Evolutionary conservation across 83 land plant species (phyloP), one percentile per base, ranked within the genome.

Genomic region (Picea mariana): DNA sequence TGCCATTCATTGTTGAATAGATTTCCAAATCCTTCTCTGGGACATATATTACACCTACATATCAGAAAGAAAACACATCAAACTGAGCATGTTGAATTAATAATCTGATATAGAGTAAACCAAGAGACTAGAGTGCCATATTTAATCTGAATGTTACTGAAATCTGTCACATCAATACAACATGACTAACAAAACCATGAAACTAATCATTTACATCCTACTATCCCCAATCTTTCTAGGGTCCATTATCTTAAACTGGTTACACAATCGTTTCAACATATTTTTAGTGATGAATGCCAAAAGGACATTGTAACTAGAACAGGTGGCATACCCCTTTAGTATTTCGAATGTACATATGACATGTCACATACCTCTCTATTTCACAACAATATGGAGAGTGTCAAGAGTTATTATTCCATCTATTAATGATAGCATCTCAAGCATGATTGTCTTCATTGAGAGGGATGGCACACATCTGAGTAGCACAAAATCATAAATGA

Each of bases 341-440:
- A 52, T 31, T 65, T 23, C 44, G 9, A 21, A 21, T 24, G 26
- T 16, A 55, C 26, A 12, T 47, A 20, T 69, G 49, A 75, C 58
- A 42, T 60, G 71, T 49, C 84, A 20, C 40, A 20, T 85, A 96
- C 99, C 99, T 89, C 90, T 93, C 78, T 96, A 99, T 81, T 94
- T 94, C 59, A 91, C 92, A 77, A 94, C 87, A 67, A 98, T 89
- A 63, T 93, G 99, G 26, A 98, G 89, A 40, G 99, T 90, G 77
- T 98, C 99, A 49, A 96, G 91, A 20, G 99, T 92, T 77, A 98
- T 98, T 81, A 96, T 96, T 67, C 99, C 99, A 88, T 96, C 94
- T 49, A 95, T 95, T 75, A 98, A 87, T 20, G 99, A 99, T 78
- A 98, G 96, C 38, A 98, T 77, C 82, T 98, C 97, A 84, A 98